phyloP scores from a whole-genome alignment of 2,329 filamentous ascomycete species.

The Talaromyces sp. region DNA sequence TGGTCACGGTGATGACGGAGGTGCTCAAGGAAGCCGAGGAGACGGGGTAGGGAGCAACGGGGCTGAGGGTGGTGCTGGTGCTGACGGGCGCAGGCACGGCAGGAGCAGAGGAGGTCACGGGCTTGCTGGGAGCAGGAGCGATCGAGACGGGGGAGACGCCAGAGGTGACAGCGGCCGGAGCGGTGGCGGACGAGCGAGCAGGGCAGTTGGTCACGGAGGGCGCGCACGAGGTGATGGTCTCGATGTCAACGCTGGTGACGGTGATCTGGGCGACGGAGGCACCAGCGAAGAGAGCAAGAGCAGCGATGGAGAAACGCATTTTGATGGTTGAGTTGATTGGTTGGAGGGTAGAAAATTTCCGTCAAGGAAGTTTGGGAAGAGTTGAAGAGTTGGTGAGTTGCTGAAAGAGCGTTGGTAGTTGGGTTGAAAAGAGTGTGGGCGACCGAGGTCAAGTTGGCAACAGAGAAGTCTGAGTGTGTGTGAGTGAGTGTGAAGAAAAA shows the following conservation, averaged over 20 bases:
- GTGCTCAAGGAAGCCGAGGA: slow-evolving; percentile 12
- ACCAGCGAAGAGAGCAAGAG: slow-evolving; percentile 41
- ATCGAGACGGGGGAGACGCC: slow-evolving; percentile 18
- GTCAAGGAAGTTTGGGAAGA: slow-evolving; percentile 20
- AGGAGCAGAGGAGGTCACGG: slow-evolving; percentile 19
- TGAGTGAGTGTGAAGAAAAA: slow-evolving; percentile 1
- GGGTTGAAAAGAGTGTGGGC: slow-evolving; percentile 43
- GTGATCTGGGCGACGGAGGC: slow-evolving; percentile 37
- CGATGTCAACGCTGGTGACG: slow-evolving; percentile 57
- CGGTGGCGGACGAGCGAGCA: slow-evolving; percentile 21
- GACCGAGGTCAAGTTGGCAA: slow-evolving; percentile 44
- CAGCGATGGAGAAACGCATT: slow-evolving; percentile 44
- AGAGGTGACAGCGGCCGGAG: background rate
- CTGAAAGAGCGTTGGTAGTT: slow-evolving; percentile 33
- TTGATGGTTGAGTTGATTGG: slow-evolving; percentile 30
- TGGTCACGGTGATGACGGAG: slow-evolving; percentile 32
- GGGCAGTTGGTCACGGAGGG: slow-evolving; percentile 61
- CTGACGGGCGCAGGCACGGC: slow-evolving; percentile 17
- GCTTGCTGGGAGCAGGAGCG: slow-evolving; percentile 26
- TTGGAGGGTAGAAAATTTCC: slow-evolving; percentile 25
- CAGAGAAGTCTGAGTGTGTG: slow-evolving; percentile 28
- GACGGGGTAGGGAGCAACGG: slow-evolving; percentile 14
- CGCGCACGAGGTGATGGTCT: slow-evolving; percentile 62
- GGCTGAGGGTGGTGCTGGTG: slow-evolving; percentile 13
- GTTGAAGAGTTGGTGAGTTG: slow-evolving; percentile 31